Evolutionary conservation across 139 green algal species (phyloP).

Genomic region (Diplosphaera chodatii): DNA sequence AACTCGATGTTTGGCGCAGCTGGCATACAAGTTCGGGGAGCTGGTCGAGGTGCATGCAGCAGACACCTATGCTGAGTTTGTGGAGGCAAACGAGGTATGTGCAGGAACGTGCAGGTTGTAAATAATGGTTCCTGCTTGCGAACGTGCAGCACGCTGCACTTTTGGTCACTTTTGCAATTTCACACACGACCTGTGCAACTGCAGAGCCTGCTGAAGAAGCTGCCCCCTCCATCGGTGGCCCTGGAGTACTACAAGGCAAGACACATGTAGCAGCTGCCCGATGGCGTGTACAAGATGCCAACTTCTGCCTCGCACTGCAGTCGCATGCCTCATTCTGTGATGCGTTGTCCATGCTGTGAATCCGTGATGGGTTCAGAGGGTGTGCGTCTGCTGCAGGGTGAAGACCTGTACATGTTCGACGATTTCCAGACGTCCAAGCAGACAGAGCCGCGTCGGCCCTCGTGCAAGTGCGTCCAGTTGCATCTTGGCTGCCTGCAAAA

Average conservation of each 20-base stretch:
- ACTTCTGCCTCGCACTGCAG: too few species aligned
- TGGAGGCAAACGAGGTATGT: constrained; percentile 59
- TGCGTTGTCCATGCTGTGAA: too few species aligned
- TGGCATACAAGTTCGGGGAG: constrained; percentile 93
- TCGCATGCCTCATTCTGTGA: too few species aligned
- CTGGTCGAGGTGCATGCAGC: constrained; percentile 59
- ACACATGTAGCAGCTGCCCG: too few species aligned
- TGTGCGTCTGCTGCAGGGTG: not conserved
- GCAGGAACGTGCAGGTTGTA: too few species aligned
- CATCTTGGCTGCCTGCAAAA: too few species aligned
- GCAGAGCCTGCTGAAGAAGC: constrained; percentile 50
- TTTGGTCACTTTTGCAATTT: too few species aligned
- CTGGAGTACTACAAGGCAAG: constrained; percentile 80
- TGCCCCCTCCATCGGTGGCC: constrained; percentile 81
- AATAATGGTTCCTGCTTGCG: too few species aligned
- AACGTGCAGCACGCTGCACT: too few species aligned
- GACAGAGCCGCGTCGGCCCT: constrained; percentile 15
- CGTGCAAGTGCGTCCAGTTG: constrained; percentile 40
- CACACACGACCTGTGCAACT: too few species aligned
- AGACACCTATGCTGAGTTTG: constrained; percentile 43
- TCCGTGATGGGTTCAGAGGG: too few species aligned
- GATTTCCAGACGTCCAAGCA: constrained; percentile 48
- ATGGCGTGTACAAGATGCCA: too few species aligned
- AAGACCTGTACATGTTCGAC: constrained; percentile 84
- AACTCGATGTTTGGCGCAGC: constrained; percentile 14